Base-by-base conservation (phyloP, 208 protist species). In the Strigomonas oncopelti region DNA sequence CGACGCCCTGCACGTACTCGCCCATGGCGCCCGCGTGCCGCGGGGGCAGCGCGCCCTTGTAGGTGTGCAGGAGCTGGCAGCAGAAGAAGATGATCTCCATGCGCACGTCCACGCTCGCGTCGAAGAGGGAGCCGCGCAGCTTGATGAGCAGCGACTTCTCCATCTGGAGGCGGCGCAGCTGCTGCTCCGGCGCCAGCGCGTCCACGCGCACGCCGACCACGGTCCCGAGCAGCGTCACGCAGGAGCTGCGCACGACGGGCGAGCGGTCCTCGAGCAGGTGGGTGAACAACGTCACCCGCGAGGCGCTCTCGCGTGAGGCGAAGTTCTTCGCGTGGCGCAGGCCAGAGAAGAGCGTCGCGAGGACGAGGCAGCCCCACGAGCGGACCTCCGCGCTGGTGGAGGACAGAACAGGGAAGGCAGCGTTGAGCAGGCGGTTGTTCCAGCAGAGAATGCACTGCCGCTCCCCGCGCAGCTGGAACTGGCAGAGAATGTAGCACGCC, bases 401-500 rank as follows among this genome's bases (percentile, higher is more conserved):
- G 24, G 73, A 75, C 38, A 95, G 73, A 52, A 68, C 76, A 20
- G 81, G 78, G 58, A 89, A 92, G 32, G 85, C 84, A 38, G 86
- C 80, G 69, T 90, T 91, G 16, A 95, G 77, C 5, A 95, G 80
- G 24, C 76, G 71, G 72, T 86, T 81, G 71, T 95, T 93, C 88
- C 90, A 95, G 67, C 80, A 90, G 20, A 77, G 54, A 25, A 92
- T 66, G 76, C 78, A 90, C 74, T 87, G 77, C 42, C 66, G 61
- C 75, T 87, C 80, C 7, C 83, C 90, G 31, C 83, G 74, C 65
- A 77, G 72, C 67, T 86, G 74, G 53, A 90, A 80, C 63, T 93
- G 84, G 71, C 84, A 92, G 22, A 99, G 83, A 0, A 98, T 86
- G 77, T 98, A 98, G 66, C 92, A 97, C 8, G 92, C 72, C 84